Base-by-base conservation (phyloP, 257 asterid genomes). In the Ajuga chamaepitys region DNA sequence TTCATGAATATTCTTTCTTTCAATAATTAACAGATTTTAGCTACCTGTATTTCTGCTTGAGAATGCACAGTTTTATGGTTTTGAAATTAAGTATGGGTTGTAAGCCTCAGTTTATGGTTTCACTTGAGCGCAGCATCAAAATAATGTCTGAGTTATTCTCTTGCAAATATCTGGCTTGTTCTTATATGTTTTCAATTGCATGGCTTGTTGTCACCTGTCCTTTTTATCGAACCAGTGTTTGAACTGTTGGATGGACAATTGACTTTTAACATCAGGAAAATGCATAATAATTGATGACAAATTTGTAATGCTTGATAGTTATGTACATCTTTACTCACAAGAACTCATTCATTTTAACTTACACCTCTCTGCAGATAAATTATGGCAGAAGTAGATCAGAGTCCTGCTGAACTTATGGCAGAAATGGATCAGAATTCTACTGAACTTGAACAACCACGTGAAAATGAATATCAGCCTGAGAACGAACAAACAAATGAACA, bases 381-480 rank as follows among this genome's bases (percentile, higher is more conserved):
- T 21, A 71, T 71, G 76, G 76, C 70, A 30, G 76, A 64, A 55
- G 24, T 64, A 24, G 61, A 71, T 71, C 71, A 71, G 70, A 71
- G 22, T 64, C 37, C 54, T 61, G 52, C 54, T 2, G 71, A 54
- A 63, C 60, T 64, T 44, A n/a, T 71, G 76, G 76, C 70, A 30
- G 76, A 64, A 55, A 34, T 64, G 24, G 61, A 71, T 71, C 71
- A 71, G 70, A 71, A 34, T 64, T 26, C 54, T 61, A 61, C 54
- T 2, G 71, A 54, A 63, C 60, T 64, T 44, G 75, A 54, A 34
- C 65, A 70, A 61, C 64, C 28, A 53, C 59, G 54, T 32, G 70
- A 44, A 21, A 65, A 54, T 38, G 75, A 61, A 52, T 70, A 70
- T 32, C 74, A 61, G 50, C 74, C 72, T 2, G 72, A 66, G 38